Base-by-base conservation (phyloP, 2,329 filamentous ascomycete genomes). In the Sporothrix sp. region DNA sequence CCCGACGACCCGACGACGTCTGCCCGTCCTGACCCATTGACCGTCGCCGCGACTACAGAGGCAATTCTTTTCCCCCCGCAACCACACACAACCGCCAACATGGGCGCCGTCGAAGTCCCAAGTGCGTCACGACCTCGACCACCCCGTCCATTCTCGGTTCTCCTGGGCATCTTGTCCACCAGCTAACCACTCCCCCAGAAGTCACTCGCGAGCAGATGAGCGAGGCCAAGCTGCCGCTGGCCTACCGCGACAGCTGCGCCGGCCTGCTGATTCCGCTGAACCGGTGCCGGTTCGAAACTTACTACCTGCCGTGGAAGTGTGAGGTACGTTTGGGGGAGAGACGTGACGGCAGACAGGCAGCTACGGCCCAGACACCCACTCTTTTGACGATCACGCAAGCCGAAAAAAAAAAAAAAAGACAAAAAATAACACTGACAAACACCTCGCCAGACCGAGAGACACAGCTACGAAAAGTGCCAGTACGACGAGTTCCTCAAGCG, bases 401-500 rank as follows among this genome's bases (percentile, higher is more conserved):
- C n/a, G n/a, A n/a, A n/a, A n/a, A n/a, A n/a, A n/a, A n/a, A n/a
- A n/a, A n/a, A n/a, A n/a, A n/a, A 28, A 28, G 25, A 7, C 20
- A 44, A 10, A 2, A 38, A 20, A 9, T 33, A 7, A 23, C 16
- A 11, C 40, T 46, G 13, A 30, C 36, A 11, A 25, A 18, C 10
- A 10, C 14, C 6, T 20, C 13, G 6, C 8, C 65, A 97, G 93
- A 82, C 89, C 68, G 93, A 98, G 76, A 79, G 93, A 74, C 93
- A 98, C 72, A 85, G 83, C 64, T 98, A 98, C 76, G 93, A 98
- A 68, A 97, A 97, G 70, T 98, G 93, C 80, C 93, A 98, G 66
- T 98, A 98, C 71, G 86, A 86, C 58, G 93, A 97, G 68, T 98
- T 98, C 78, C 95, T 95, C 82, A 88, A 91, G 78, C 83, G 93